Base-by-base conservation (phyloP, 108 stramenopile genomes). In the Nitzschia sp. region DNA sequence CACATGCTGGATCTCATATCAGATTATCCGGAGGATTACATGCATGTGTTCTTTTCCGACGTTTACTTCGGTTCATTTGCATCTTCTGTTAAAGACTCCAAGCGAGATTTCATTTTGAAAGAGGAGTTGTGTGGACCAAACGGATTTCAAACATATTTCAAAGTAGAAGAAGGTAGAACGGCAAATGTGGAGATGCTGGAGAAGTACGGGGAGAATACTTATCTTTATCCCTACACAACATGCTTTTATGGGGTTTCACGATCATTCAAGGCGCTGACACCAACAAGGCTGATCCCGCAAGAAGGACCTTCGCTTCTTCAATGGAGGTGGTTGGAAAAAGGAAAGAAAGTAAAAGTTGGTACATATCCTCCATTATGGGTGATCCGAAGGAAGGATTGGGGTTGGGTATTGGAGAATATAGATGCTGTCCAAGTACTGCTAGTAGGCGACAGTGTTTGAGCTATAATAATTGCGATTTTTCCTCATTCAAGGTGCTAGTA, bases 101-200 rank as follows among this genome's bases (percentile, higher is more conserved):
- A 40, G 11, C 54, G 76, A 19, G 21, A 59, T 26, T 21, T 20
- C 51, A 77, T 77, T 17, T 38, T 58, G 17, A 38, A 51, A 3
- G 12, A 17, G 20, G 76, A 77, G 21, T 26, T 77, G 5, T 65
- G 63, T 40, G 57, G 57, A 7, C 65, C 41, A 8, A 14, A 41
- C 12, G 76, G 76, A 26, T 77, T 70, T 53, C 63, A 65, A 15
- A 69, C 63, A 62, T 64, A 76, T 51, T 76, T 76, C 56, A 76
- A 76, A 41, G 55, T 76, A 41, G 42, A 17, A 7, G 50, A 42
- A 10, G 69, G 67, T 10, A 62, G 69, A 57, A 57, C 57, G 2
- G 68, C 51, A 14, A n/a, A 50, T 19, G 54, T n/a, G 17, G 75
- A 68, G 51, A 46, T 22, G 20, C 29, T 34, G 29, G 29, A 34